Conservation (phyloP, 345 rosid genomes). For the Citrus trifoliata region DNA sequence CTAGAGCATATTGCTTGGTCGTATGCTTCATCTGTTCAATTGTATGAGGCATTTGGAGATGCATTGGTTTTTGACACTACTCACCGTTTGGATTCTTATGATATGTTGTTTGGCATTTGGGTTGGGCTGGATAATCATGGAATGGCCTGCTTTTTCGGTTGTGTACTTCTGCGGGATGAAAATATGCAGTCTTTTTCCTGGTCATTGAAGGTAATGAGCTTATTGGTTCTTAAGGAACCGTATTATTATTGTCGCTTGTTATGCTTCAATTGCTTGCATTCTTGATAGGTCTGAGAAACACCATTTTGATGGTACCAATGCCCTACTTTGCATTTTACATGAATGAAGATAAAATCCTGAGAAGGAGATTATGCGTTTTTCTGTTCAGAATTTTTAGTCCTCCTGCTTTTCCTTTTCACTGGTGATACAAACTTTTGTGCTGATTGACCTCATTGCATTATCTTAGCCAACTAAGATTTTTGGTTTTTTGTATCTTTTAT, state of each 20-base stretch:
- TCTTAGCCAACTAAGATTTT: not conserved
- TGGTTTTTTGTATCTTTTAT: not conserved
- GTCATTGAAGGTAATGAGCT: conserved; percentile 54
- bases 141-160: conserved; percentile 42
- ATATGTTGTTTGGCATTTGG: conserved; percentile 59
- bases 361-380: not conserved
- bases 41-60: conserved; percentile 55
- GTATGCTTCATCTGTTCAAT: conserved; percentile 45
- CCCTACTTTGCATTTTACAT: no score
- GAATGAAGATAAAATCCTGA: not conserved
- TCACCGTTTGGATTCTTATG: conserved; percentile 51
- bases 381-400: not conserved
- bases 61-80: conserved; percentile 51
- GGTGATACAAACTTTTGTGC: not conserved
- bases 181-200: conserved; percentile 54
- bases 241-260: not conserved
- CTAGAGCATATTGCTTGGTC: conserved; percentile 59
- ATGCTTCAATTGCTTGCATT: not conserved
- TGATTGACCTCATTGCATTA: not conserved
- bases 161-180: conserved; percentile 54
- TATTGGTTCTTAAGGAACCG: not conserved
- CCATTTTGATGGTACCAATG: no score
- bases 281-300: no score
- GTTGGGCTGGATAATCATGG: conserved; percentile 62
- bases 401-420: not conserved